Evolutionary conservation across 1,284 basidiomycete genomes (phyloP), one percentile per base, ranked within the genome.

Genomic region (Sutorius eximius): DNA sequence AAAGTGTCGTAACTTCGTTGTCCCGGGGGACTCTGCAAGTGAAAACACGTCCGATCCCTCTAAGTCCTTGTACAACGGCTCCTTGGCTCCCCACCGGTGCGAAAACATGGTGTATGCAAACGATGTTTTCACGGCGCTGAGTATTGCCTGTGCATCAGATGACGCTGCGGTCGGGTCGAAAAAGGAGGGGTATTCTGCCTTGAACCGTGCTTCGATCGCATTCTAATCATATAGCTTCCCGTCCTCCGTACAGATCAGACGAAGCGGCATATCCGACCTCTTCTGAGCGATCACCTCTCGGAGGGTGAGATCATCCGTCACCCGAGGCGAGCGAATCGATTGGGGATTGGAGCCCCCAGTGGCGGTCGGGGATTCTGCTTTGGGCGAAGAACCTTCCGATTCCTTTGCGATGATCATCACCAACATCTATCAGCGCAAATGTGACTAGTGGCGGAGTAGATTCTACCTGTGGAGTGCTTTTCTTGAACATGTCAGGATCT

Each of bases 31-130:
- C 13, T 44, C 47, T 33, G 53, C n/a, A 18, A 64, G 61, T 5
- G 61, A 64, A 36, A 56, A 64, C 38, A 62, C 49, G 27, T 59
- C 64, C 16, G 44, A 24, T 5, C 55, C 61, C 3, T 66, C 53
- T 11, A 63, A 1, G 11, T 63, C 61, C 55, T 47, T 53, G 49
- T 41, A 37, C 37, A 64, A 38, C n/a, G 62, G 62, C 44, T 64
- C 64, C 24, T 42, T 45, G 36, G 1, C 30, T 32, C 45, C 62
- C 62, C 64, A 67, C 6, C 64, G 51, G 27, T 66, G 62, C 10
- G 62, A 64, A 24, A 67, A 42, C 62, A 64, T 67, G 45, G 48
- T 55, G n/a, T 65, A 64, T 6, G 45, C 45, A 46, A 64, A 64
- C 50, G 60, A 51, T 20, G 37, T 30, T 16, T 49, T 16, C 18